Percentiles rank a stretch among this genome's conserved stretches.
These are phyloP conservation scores for Neurospora sp. DNA, from an alignment of 495 filamentous ascomycete species.

Conservation along the genomic window DNA sequence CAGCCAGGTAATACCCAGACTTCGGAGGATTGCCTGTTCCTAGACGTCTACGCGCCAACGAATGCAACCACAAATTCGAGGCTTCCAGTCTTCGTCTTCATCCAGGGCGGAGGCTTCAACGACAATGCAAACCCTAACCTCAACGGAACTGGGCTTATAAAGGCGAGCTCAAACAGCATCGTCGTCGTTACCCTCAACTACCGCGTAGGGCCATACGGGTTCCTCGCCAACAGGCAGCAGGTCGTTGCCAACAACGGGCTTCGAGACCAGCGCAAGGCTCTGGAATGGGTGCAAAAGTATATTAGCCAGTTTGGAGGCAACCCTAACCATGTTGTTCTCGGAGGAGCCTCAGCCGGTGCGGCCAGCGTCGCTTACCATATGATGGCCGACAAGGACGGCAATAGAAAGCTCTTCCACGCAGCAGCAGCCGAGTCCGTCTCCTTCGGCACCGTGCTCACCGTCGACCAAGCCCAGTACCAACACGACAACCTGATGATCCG, in stretches of 20 bases:
- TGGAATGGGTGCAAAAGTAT: conserved; percentile 57
- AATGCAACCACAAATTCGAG: conserved; percentile 33
- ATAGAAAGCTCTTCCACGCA: conserved; percentile 44
- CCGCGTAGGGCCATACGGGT: conserved; percentile 62
- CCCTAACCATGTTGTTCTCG: conserved; percentile 55
- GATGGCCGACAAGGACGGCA: conserved; percentile 38
- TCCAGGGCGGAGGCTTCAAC: conserved; percentile 63
- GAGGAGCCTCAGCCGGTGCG: conserved; percentile 57
- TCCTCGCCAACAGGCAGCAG: conserved; percentile 50
- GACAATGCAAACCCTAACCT: conserved; percentile 49
- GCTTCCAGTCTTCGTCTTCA: conserved; percentile 59
- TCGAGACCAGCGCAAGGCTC: conserved; percentile 53
- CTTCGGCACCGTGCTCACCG: conserved; percentile 49
- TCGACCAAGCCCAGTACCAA: conserved; percentile 51
- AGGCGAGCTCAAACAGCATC: conserved; percentile 45
- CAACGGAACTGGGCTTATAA: conserved; percentile 50
- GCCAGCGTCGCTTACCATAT: conserved; percentile 53
- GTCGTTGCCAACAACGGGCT: conserved; percentile 54
- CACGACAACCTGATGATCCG: conserved; percentile 52
- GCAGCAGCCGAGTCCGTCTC: conserved; percentile 57
- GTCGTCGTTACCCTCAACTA: conserved; percentile 63
- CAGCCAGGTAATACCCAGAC: conserved; percentile 27
- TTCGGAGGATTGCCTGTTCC: conserved; percentile 61
- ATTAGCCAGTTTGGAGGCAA: conserved; percentile 62
- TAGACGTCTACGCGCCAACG: conserved; percentile 57